Percentiles rank a stretch among this genome's conserved stretches.
These are phyloP conservation scores for Amanita rubescens DNA, from an alignment of 768 basidiomycete genomes.

Conservation along the genomic window DNA sequence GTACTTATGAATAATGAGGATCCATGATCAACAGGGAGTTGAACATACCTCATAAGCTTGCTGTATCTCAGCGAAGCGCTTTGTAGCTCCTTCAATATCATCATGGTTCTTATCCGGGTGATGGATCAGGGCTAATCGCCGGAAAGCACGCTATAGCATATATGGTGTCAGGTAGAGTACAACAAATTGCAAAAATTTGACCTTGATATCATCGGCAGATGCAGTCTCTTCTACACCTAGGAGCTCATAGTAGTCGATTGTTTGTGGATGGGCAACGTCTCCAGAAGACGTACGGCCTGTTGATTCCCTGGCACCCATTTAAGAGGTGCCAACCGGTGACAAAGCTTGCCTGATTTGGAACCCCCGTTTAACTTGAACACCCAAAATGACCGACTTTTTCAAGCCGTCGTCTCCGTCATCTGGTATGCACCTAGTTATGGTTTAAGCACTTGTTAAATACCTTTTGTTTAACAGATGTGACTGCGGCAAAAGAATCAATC, in stretches of 20 bases:
- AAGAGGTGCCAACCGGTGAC: no score
- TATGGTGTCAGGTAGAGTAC: neutral
- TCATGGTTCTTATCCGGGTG: constrained; percentile 85
- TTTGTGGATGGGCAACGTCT: constrained; percentile 14
- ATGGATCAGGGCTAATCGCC: constrained; percentile 76
- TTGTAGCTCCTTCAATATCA: constrained; percentile 79
- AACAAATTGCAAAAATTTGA: constrained; percentile 14
- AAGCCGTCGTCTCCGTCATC: constrained; percentile 27
- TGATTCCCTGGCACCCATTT: constrained; percentile 70
- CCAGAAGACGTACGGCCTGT: constrained; percentile 26
- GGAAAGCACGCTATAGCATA: constrained; percentile 60
- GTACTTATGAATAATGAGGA: constrained; percentile 3
- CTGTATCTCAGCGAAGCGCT: constrained; percentile 81
- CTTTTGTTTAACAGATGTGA: constrained; percentile 30
- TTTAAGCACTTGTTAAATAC: neutral
- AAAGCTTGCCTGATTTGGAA: constrained; percentile 6
- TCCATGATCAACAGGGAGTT: neutral
- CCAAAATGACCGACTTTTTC: constrained; percentile 49
- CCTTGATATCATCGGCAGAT: constrained; percentile 86
- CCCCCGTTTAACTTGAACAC: neutral
- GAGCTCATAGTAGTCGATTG: constrained; percentile 74
- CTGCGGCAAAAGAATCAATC: constrained; percentile 41
- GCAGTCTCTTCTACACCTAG: constrained; percentile 78
- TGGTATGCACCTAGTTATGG: constrained; percentile 16
- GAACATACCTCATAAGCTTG: constrained; percentile 85